Percentiles rank a stretch among this genome's conserved stretches.
phyloP scores from a whole-genome alignment of 1,284 basidiomycete genomes.

The Xanthoconium separans region DNA sequence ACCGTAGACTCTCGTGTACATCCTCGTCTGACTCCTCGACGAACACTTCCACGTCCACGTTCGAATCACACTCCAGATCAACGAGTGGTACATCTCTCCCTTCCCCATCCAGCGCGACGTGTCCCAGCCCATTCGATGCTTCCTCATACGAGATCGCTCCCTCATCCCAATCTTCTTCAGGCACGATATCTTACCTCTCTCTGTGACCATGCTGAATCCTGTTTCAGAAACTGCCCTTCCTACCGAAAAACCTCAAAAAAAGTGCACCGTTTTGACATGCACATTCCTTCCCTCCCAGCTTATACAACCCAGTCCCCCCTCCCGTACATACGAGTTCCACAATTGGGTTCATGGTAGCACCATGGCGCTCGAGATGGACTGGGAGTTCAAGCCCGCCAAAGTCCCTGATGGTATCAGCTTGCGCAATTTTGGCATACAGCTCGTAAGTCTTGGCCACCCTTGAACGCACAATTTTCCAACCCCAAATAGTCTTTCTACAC shows the following conservation, averaged over 20 bases:
- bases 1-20: constrained; percentile 20
- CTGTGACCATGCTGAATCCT: constrained; percentile 1
- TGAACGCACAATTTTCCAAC: constrained; percentile 3
- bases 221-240: constrained; percentile 12
- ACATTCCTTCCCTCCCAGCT: constrained; percentile 51
- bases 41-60: constrained; percentile 24
- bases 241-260: constrained; percentile 10
- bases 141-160: constrained; percentile 4
- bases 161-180: constrained; percentile 1
- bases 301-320: constrained; percentile 27
- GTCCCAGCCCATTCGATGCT: constrained; percentile 2
- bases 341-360: constrained; percentile 19
- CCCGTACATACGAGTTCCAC: constrained; percentile 22
- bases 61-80: constrained; percentile 27
- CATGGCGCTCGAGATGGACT: constrained; percentile 36
- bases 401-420: constrained; percentile 76
- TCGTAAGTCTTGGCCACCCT: constrained; percentile 50
- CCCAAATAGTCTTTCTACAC: constrained; percentile 51
- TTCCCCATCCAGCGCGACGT: constrained; percentile 20
- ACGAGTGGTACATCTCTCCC: constrained; percentile 32
- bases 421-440: constrained; percentile 81
- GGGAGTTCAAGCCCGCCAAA: constrained; percentile 62
- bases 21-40: constrained; percentile 24
- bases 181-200: constrained; percentile 3
- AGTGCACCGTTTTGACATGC: constrained; percentile 46